Evolutionary conservation across 371 early-diverging fungal genomes (phyloP).

Genomic region (Mucor velutinosus): DNA sequence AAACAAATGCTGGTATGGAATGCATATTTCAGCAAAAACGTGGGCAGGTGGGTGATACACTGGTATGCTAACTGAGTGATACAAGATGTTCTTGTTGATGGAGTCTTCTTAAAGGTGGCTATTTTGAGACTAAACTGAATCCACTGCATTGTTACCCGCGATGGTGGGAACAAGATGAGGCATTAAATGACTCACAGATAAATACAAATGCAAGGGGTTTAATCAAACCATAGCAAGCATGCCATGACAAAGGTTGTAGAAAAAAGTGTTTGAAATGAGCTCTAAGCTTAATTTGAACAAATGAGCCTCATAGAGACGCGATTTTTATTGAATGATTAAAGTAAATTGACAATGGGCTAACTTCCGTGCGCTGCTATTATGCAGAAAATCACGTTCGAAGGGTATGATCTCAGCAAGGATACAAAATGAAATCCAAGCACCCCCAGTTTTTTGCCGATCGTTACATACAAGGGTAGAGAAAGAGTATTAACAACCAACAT

Average conservation of each 20-base stretch:
- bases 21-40: neutral
- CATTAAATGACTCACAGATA: neutral
- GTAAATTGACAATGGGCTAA: constrained; percentile 19
- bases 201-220: neutral
- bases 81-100: neutral
- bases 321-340: neutral
- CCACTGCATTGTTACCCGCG: neutral
- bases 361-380: constrained; percentile 51
- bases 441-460: constrained; percentile 40
- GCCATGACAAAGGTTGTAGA: too few relatives aligned
- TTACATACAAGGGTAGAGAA: constrained; percentile 6
- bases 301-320: neutral
- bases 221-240: neutral
- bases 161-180: neutral
- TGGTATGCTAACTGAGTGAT: neutral
- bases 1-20: neutral
- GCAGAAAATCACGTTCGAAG: constrained; percentile 49
- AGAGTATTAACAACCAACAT: constrained; percentile 9
- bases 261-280: too few relatives aligned
- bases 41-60: neutral
- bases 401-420: constrained; percentile 49
- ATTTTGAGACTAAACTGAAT: neutral
- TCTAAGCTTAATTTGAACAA: neutral
- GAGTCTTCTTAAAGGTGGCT: neutral
- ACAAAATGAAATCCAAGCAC: constrained; percentile 35